These are phyloP conservation scores for Mrakia frigida DNA, from an alignment of 768 basidiomycete genomes.

Conservation along the genomic window DNA sequence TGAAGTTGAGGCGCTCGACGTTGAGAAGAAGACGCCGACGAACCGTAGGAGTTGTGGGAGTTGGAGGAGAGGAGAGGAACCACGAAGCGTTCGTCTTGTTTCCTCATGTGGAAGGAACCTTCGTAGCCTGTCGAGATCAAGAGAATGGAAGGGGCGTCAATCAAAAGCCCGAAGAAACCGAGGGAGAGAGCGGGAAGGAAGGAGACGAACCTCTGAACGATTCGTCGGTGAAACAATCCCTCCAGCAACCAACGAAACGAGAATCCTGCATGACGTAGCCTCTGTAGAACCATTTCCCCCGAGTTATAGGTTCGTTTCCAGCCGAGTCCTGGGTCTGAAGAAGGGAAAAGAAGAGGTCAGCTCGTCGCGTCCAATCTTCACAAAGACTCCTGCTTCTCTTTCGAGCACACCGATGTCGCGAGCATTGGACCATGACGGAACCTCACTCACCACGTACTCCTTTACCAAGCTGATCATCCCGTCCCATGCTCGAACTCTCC, in stretches of 20 bases:
- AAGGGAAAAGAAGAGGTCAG: background rate
- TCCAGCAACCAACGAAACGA: constrained; percentile 21
- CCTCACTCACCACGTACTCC: constrained; percentile 13
- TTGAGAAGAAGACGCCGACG: background rate
- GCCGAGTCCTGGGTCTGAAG: background rate
- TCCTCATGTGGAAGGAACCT: constrained; percentile 23
- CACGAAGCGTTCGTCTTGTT: constrained; percentile 12
- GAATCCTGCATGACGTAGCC: constrained; percentile 25
- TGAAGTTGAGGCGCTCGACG: background rate
- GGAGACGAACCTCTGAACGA: background rate
- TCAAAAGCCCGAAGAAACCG: background rate
- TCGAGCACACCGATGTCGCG: background rate
- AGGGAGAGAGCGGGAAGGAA: background rate
- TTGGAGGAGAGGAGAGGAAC: background rate
- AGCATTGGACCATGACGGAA: no score
- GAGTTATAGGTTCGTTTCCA: background rate
- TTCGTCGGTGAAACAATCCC: constrained; percentile 24
- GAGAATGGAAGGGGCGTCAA: no score
- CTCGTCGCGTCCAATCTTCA: background rate
- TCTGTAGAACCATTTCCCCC: constrained; percentile 31
- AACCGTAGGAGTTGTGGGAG: background rate
- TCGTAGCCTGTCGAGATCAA: constrained; percentile 21
- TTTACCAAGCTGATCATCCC: constrained; percentile 24
- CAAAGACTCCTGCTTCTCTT: background rate
- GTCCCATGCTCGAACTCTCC: constrained; percentile 24